Evolutionary conservation across 345 rosid genomes (phyloP), one percentile per base, ranked within the genome.

Genomic region (Lepidium aucheri): DNA sequence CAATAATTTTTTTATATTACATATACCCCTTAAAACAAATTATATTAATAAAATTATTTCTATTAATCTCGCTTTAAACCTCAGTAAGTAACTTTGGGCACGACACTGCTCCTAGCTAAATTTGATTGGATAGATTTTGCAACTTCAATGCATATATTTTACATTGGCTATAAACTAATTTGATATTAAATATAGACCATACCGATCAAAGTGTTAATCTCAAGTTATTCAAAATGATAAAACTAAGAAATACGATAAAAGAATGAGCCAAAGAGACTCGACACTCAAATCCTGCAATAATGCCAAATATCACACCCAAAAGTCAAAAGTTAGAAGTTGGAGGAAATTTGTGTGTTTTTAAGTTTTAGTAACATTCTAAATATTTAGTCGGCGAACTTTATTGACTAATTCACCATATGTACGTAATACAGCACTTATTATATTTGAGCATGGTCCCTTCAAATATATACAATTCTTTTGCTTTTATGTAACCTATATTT

Each of bases 391-490:
- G 74, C 56, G n/a, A 70, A 9, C 56, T 44, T 24, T 62, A 42
- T 70, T 70, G 74, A 70, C 74, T 53, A 34, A 69, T 14, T 45
- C 8, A 53, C 61, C 68, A 52, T 17, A 41, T 18, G 34, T 10
- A 34, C 4, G 26, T n/a, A n/a, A n/a, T n/a, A n/a, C n/a, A n/a
- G 9, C 7, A 46, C 12, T 8, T 28, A 9, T 39, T 68, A 8
- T 46, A 26, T 12, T 34, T 42, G 26, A 14, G 45, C 45, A 51
- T 60, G 59, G 59, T 30, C 43, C 63, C 52, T 60, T 33, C 1
- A 4, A 45, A 44, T 1, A 0, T 3, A 9, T 30, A 15, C 43
- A 16, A 3, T 12, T 17, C 2, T 44, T 15, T 9, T 53, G 33
- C 13, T 33, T 42, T 6, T 17, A 18, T 53, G 33, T 30, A 65